Conservation (phyloP, 345 rosid genomes). For the Schrenkiella parvula region DNA sequence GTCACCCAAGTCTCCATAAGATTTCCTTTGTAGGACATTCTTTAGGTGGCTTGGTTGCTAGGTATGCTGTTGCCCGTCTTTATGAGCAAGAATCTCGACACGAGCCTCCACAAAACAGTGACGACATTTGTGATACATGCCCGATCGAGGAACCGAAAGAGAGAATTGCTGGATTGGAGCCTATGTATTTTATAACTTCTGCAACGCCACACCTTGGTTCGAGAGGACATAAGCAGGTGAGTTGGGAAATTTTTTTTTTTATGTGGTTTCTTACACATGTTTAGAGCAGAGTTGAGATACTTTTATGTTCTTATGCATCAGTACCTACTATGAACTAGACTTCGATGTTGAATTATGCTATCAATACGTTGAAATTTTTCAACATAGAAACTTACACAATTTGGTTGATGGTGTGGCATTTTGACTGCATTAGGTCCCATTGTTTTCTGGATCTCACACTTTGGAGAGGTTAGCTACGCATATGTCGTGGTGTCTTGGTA, state of each 20-base stretch:
- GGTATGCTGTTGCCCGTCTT: conserved; percentile 82
- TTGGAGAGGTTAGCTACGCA: conserved; percentile 61
- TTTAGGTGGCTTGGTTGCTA: conserved; percentile 79
- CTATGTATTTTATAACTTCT: conserved; percentile 71
- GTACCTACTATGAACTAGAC: not conserved
- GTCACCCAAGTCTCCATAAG: conserved; percentile 52
- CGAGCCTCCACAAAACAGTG: conserved; percentile 39
- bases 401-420: not conserved
- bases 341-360: not conserved
- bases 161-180: conserved; percentile 76
- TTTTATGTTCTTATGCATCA: not conserved
- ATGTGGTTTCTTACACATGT: not conserved
- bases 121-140: conserved; percentile 29
- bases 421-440: conserved; percentile 54
- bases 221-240: conserved; percentile 82
- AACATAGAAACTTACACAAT: not conserved
- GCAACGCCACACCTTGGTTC: conserved; percentile 95
- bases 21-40: conserved; percentile 86
- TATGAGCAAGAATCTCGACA: conserved; percentile 36
- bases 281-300: not conserved
- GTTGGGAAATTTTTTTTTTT: not conserved
- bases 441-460: conserved; percentile 55
- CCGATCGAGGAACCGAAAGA: conserved; percentile 35
- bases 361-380: not conserved
- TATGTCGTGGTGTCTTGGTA: conserved; percentile 65